phyloP scores from a whole-genome alignment of 805 yeast genomes.

The Scheffersomyces lignosus region DNA sequence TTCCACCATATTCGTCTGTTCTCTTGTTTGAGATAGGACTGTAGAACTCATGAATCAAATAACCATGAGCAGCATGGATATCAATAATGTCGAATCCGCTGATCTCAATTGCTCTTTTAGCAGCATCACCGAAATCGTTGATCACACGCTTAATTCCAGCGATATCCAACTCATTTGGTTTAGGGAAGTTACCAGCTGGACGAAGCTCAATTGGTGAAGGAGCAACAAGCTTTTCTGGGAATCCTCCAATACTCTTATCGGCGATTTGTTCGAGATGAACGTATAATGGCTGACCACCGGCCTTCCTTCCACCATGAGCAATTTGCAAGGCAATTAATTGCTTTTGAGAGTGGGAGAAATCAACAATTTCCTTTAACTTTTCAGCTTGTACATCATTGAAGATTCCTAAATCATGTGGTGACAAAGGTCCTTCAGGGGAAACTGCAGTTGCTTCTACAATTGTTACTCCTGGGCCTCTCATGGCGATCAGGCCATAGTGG shows the following conservation, averaged over 20 bases:
- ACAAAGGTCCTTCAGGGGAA: constrained; percentile 37
- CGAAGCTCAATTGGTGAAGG: constrained; percentile 45
- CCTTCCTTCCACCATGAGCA: constrained; percentile 57
- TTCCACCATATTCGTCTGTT: constrained; percentile 42
- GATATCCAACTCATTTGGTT: constrained; percentile 43
- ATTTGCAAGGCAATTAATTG: constrained; percentile 52
- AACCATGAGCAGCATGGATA: constrained; percentile 10
- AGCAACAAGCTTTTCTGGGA: constrained; percentile 43
- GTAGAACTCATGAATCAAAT: constrained; percentile 52
- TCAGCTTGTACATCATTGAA: constrained; percentile 51
- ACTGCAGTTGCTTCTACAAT: constrained; percentile 49
- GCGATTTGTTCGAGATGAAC: constrained; percentile 29
- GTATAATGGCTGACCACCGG: constrained; percentile 27
- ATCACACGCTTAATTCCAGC: constrained; percentile 44
- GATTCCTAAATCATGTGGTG: constrained; percentile 50
- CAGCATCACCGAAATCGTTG: constrained; percentile 20
- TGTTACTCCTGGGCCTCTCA: constrained; percentile 50
- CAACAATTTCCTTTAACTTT: constrained; percentile 39
- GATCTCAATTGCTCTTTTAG: constrained; percentile 37
- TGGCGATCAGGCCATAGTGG: constrained; percentile 49
- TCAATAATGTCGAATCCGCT: constrained; percentile 40
- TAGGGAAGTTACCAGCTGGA: constrained; percentile 23
- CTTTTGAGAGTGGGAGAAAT: constrained; percentile 46
- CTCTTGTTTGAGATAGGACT: constrained; percentile 41
- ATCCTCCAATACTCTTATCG: constrained; percentile 38